phyloP scores from a whole-genome alignment of 2,329 filamentous ascomycete species.

The Didymellaceae sp. region DNA sequence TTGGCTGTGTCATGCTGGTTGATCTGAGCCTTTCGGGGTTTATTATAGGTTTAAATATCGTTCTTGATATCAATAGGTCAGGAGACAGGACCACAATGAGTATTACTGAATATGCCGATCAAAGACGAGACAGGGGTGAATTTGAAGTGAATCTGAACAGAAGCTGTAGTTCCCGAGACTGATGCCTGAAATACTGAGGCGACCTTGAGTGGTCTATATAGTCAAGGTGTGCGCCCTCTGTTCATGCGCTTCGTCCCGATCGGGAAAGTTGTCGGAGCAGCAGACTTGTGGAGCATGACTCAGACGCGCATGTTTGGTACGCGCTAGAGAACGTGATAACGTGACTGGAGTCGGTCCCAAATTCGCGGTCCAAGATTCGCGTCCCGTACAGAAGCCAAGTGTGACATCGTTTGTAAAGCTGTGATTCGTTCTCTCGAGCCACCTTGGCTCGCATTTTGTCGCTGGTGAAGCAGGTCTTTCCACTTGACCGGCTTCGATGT shows the following conservation, averaged over 20 bases:
- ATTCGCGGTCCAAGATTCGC: neutral
- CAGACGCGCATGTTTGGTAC: constrained; percentile 30
- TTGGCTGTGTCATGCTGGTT: constrained; percentile 45
- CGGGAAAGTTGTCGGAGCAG: constrained; percentile 36
- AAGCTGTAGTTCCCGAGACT: constrained; percentile 11
- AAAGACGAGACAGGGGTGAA: neutral
- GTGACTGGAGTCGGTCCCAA: constrained; percentile 12
- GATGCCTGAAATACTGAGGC: constrained; percentile 13
- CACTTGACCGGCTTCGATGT: neutral
- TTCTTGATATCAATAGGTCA: neutral
- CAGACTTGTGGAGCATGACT: constrained; percentile 37
- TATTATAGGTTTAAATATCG: neutral
- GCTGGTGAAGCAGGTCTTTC: neutral
- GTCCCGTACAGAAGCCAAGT: neutral
- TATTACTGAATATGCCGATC: neutral
- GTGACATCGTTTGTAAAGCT: neutral
- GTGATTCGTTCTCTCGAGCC: neutral
- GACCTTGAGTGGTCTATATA: constrained; percentile 30
- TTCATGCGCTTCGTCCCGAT: constrained; percentile 22
- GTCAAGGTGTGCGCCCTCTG: constrained; percentile 23
- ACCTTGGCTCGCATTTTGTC: neutral
- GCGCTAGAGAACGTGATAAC: constrained; percentile 19
- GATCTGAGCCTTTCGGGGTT: neutral
- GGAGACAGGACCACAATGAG: neutral
- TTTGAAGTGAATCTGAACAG: constrained; percentile 6